Evolutionary conservation across 1,284 basidiomycete genomes (phyloP).

Genomic region (Leccinum glutinopallens): DNA sequence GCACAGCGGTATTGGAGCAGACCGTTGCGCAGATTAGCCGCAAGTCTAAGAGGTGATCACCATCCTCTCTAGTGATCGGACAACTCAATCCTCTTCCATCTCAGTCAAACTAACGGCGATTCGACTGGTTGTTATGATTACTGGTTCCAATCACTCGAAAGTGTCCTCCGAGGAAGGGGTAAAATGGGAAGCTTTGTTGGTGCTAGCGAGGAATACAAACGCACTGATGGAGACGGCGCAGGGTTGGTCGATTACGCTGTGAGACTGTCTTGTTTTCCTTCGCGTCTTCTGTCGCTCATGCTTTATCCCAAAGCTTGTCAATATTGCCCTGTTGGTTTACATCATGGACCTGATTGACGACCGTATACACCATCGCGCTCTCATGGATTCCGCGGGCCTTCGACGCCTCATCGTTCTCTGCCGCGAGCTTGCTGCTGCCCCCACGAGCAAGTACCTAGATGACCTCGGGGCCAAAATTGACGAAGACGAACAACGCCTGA

Average conservation of each 20-base stretch:
- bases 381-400: slow-evolving; percentile 89
- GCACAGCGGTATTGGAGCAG: slow-evolving; percentile 85
- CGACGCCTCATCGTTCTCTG: slow-evolving; percentile 76
- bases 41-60: slow-evolving; percentile 61
- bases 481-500: slow-evolving; percentile 79
- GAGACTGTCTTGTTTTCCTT: too few relatives aligned
- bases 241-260: slow-evolving; percentile 86
- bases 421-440: slow-evolving; percentile 62
- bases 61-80: background rate
- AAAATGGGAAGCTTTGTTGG: slow-evolving; percentile 96
- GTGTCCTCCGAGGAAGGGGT: slow-evolving; percentile 80
- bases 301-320: slow-evolving; percentile 52
- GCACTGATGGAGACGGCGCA: slow-evolving; percentile 62
- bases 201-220: slow-evolving; percentile 86
- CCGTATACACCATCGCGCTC: slow-evolving; percentile 82
- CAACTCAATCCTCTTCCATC: slow-evolving; percentile 22
- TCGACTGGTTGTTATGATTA: slow-evolving; percentile 71
- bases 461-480: slow-evolving; percentile 70
- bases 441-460: slow-evolving; percentile 71
- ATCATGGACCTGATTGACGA: slow-evolving; percentile 70
- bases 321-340: slow-evolving; percentile 70
- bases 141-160: slow-evolving; percentile 89
- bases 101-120: slow-evolving; percentile 69
- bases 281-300: slow-evolving; percentile 19
- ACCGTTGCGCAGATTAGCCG: slow-evolving; percentile 76